Evolutionary conservation across 495 filamentous ascomycete species (phyloP).

Genomic region (Daldinia concentrica): DNA sequence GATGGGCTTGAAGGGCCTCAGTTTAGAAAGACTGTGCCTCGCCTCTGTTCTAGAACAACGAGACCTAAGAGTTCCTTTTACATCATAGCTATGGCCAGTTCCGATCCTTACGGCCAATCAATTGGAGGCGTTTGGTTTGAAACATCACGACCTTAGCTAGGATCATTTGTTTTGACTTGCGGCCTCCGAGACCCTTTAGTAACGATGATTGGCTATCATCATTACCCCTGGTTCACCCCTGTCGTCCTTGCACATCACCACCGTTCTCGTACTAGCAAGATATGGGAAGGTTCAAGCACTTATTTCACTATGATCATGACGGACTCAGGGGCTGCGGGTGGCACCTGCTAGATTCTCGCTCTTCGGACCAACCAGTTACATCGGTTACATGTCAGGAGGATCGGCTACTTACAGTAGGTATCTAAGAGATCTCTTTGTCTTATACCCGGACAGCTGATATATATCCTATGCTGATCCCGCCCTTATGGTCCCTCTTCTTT

Average conservation of each 20-base stretch:
- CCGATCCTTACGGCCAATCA: slow-evolving; percentile 22
- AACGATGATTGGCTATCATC: slow-evolving; percentile 26
- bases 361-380: slow-evolving; percentile 16
- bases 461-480: slow-evolving; percentile 24
- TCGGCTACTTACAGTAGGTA: slow-evolving; percentile 18
- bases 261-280: slow-evolving; percentile 34
- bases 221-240: slow-evolving; percentile 19
- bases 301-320: not conserved
- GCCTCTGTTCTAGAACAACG: slow-evolving; percentile 5
- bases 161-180: slow-evolving; percentile 25
- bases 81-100: not conserved
- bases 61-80: not conserved
- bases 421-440: slow-evolving; percentile 25
- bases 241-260: slow-evolving; percentile 24
- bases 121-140: slow-evolving; percentile 26
- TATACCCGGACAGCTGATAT: slow-evolving; percentile 19
- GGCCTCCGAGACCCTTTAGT: not conserved
- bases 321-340: slow-evolving; percentile 26
- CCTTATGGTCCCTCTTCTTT: not conserved
- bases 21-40: not conserved
- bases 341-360: slow-evolving; percentile 8
- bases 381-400: slow-evolving; percentile 20
- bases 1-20: not conserved
- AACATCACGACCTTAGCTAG: not conserved
- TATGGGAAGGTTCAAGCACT: slow-evolving; percentile 18